These are phyloP conservation scores for Eragrostis nindensis DNA, from an alignment of 176 grass and related monocot genomes.

Conservation along the genomic window DNA sequence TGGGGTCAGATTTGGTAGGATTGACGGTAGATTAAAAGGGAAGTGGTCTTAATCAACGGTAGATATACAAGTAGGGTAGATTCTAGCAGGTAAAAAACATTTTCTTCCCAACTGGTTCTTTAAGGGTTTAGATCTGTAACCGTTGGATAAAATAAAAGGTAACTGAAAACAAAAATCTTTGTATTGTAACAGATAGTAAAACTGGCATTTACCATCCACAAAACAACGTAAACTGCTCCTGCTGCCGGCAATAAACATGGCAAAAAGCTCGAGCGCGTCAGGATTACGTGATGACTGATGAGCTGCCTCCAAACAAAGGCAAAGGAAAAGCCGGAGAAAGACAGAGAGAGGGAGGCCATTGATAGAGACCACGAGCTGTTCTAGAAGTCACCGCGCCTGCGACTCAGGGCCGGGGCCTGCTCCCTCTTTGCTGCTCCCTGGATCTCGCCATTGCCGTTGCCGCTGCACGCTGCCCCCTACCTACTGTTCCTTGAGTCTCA, in stretches of 20 bases:
- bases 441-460: conserved; percentile 58
- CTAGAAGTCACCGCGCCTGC: conserved; percentile 56
- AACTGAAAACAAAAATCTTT: conserved; percentile 1
- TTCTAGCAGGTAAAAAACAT: too few species aligned
- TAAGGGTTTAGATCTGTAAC: too few species aligned
- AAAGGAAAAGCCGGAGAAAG: conserved; percentile 19
- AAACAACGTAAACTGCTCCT: neutral
- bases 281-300: conserved; percentile 18
- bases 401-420: conserved; percentile 34
- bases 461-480: conserved; percentile 41
- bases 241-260: conserved; percentile 21
- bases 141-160: neutral
- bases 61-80: too few species aligned
- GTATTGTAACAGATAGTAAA: conserved; percentile 1
- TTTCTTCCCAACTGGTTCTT: too few species aligned
- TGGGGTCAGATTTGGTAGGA: too few species aligned
- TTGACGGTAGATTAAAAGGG: too few species aligned
- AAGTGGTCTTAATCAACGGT: too few species aligned
- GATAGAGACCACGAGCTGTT: conserved; percentile 71
- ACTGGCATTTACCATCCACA: neutral
- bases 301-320: conserved; percentile 44
- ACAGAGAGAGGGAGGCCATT: conserved; percentile 32
- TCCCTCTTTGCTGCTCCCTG: conserved; percentile 36
- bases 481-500: conserved; percentile 33
- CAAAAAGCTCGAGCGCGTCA: conserved; percentile 45